A percentile compares a stretch with the other conserved stretches of the same genome.
Evolutionary conservation across 2,329 filamentous ascomycete genomes (phyloP).

Genomic region (Xylariaceae sp.): DNA sequence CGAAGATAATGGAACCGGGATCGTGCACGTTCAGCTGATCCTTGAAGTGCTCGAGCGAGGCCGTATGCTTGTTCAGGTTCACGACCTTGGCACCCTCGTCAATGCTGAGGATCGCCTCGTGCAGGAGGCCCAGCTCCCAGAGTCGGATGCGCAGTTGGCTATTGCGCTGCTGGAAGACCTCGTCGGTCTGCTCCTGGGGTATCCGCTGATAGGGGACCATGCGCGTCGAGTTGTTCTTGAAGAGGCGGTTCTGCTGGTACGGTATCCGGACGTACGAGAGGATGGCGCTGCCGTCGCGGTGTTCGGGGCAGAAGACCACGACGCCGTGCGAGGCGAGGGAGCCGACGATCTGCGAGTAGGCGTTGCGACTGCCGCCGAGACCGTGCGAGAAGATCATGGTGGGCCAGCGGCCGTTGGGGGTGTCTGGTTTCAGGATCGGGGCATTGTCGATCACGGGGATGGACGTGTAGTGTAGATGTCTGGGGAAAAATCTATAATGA

Average conservation of each 20-base stretch:
- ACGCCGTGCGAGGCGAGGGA: conserved; percentile 76
- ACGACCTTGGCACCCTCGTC: conserved; percentile 48
- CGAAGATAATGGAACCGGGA: conserved; percentile 68
- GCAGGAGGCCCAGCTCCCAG: conserved; percentile 71
- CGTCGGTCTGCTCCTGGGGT: conserved; percentile 58
- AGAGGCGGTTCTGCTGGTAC: conserved; percentile 39
- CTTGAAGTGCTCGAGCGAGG: conserved; percentile 54
- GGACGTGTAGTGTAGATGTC: conserved; percentile 66
- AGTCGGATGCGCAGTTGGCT: conserved; percentile 67
- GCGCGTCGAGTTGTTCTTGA: conserved; percentile 32
- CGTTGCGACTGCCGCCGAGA: conserved; percentile 72
- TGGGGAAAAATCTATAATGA: conserved; percentile 54
- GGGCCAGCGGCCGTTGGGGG: conserved; percentile 59
- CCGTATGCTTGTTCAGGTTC: conserved; percentile 49
- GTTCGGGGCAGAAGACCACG: conserved; percentile 75
- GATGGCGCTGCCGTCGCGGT: conserved; percentile 74
- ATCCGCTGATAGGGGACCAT: conserved; percentile 47
- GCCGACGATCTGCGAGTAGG: conserved; percentile 77
- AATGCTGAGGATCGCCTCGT: conserved; percentile 62
- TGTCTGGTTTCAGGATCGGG: conserved; percentile 48
- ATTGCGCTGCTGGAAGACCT: conserved; percentile 63
- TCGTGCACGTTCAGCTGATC: conserved; percentile 60
- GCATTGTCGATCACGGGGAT: conserved; percentile 72
- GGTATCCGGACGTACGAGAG: conserved; percentile 66
- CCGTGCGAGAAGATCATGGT: conserved; percentile 84